phyloP scores from a whole-genome alignment of 2,329 filamentous ascomycete species.

The Alternaria arborescens region DNA sequence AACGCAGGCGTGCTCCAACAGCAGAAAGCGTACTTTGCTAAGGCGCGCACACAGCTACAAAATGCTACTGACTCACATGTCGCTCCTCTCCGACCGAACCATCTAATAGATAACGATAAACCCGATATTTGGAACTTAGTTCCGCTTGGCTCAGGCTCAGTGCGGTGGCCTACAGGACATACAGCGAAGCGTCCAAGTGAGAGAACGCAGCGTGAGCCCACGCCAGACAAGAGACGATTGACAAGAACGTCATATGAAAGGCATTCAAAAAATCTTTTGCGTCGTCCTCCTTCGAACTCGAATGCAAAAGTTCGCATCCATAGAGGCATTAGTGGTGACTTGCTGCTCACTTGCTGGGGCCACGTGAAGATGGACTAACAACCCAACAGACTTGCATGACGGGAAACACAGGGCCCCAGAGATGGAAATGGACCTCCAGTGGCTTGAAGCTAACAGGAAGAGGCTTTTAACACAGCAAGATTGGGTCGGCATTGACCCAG shows the following conservation, averaged over 20 bases:
- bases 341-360: not conserved
- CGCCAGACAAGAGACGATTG: constrained; percentile 3
- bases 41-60: constrained; percentile 46
- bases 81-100: constrained; percentile 37
- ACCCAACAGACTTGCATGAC: constrained; percentile 8
- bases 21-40: constrained; percentile 59
- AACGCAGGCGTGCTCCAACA: constrained; percentile 49
- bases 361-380: constrained; percentile 1
- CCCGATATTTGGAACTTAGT: constrained; percentile 14
- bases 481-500: constrained; percentile 46
- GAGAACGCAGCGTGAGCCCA: not conserved
- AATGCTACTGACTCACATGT: constrained; percentile 22
- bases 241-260: not conserved
- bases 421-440: constrained; percentile 22
- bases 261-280: not conserved
- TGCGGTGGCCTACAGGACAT: constrained; percentile 21
- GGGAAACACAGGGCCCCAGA: constrained; percentile 15
- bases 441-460: constrained; percentile 40
- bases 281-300: not conserved
- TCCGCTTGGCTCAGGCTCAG: constrained; percentile 16
- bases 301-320: not conserved
- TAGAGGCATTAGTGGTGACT: constrained; percentile 2
- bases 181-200: constrained; percentile 7
- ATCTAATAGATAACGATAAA: constrained; percentile 24
- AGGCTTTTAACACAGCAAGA: constrained; percentile 43